Base-by-base conservation (phyloP, 805 yeast species). In the Candida cerambycidarum region DNA sequence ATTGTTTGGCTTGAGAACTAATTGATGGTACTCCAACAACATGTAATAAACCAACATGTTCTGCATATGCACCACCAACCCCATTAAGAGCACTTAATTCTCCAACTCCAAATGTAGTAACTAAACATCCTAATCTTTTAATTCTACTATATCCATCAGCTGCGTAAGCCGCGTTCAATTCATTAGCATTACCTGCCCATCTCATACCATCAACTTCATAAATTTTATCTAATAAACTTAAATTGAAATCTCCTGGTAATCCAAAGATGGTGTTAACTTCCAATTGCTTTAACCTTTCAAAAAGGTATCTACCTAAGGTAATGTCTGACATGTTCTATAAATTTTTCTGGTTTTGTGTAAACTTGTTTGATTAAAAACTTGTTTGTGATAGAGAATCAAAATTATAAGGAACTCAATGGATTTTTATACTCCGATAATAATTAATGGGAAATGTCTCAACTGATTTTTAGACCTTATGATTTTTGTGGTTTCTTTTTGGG, bases 171-270 rank as follows among this genome's bases (percentile, higher is more conserved):
- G 73, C 71, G 45, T 65, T 67, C 59, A 67, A 59, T 53, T 67
- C 71, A 54, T 67, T 67, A 59, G 71, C 70, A 52, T 67, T 67
- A 35, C 73, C 73, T 8, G 69, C 71, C 73, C 73, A 67, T 53
- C 62, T 57, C 59, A 67, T 39, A 14, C 58, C 67, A 18, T 67
- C 71, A 11, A 65, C 69, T 44, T 67, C 71, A 47, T 66, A 62
- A 41, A 67, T 59, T 43, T 66, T 65, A 55, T 67, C 71, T 36
- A 67, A 58, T 30, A 67, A 61, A 6, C 65, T 50, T 43, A 62
- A 58, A 54, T 67, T 67, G 62, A 63, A 67, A 52, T 67, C 72
- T 11, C 72, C 71, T 3, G 73, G 71, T 36, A 67, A 61, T 4
- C 73, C 73, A 44, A 67, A 67, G 41, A 67, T 58, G 39, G 71